Conservation (phyloP, 352 stramenopile genomes). For the Globisporangium lucens region DNA sequence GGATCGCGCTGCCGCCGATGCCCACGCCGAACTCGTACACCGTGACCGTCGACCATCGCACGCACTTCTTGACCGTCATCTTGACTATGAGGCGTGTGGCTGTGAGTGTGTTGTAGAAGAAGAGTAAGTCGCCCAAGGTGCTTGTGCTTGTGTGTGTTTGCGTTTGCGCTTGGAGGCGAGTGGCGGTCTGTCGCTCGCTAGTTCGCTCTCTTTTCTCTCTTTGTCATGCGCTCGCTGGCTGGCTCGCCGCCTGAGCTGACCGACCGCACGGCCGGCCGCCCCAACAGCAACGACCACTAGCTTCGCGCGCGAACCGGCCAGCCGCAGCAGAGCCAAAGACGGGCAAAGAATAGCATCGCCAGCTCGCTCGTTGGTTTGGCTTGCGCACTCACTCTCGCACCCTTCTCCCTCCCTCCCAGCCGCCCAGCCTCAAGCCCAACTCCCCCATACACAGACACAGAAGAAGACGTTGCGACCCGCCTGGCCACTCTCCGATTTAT, state of each 20-base stretch:
- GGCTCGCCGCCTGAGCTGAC: slow-evolving; percentile 2
- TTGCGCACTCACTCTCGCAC: not conserved
- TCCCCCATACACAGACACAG: slow-evolving; percentile 7
- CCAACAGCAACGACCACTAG: slow-evolving; percentile 10
- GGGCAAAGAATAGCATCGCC: slow-evolving; percentile 14
- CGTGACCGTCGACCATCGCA: slow-evolving; percentile 53
- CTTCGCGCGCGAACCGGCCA: slow-evolving; percentile 1
- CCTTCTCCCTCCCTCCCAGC: not conserved
- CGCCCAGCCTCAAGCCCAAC: not conserved
- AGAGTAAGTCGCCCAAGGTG: not conserved
- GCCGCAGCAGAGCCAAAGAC: slow-evolving; percentile 5
- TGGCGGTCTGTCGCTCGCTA: not conserved
- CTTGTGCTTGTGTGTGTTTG: not conserved
- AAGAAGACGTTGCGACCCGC: slow-evolving; percentile 6
- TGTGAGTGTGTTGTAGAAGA: not conserved
- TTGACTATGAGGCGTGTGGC: not conserved
- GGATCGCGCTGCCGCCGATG: slow-evolving; percentile 40
- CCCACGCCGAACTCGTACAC: slow-evolving; percentile 56
- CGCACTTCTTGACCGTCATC: slow-evolving; percentile 26
- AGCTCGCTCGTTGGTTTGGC: slow-evolving; percentile 1
- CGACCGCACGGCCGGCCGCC: not conserved
- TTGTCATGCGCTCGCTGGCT: slow-evolving; percentile 5
- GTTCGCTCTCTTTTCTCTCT: slow-evolving; percentile 4
- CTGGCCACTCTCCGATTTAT: slow-evolving; percentile 2
- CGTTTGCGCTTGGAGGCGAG: not conserved